phyloP scores from a whole-genome alignment of 352 stramenopile species.

The Globisporangium perplexum region DNA sequence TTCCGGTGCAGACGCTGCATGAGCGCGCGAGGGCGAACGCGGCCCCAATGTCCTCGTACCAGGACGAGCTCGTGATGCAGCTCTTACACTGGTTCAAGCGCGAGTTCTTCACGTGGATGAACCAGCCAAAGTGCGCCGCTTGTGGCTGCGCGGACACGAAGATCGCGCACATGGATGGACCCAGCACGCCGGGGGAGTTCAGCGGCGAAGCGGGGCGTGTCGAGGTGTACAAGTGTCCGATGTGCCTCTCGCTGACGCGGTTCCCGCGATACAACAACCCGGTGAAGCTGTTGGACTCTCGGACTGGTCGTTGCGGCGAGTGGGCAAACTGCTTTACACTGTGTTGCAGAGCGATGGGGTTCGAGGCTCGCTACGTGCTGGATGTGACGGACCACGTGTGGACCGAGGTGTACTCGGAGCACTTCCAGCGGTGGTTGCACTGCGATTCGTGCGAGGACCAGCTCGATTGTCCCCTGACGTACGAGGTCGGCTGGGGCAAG shows the following conservation, averaged over 20 bases:
- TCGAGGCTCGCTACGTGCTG: conserved; percentile 89
- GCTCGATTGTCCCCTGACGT: conserved; percentile 90
- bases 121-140: conserved; percentile 56
- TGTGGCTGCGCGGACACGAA: conserved; percentile 54
- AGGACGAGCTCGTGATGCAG: conserved; percentile 71
- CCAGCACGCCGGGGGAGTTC: conserved; percentile 52
- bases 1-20: conserved; percentile 59
- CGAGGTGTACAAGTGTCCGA: conserved; percentile 83
- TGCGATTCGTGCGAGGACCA: conserved; percentile 93
- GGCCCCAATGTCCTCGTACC: conserved; percentile 34
- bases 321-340: conserved; percentile 94
- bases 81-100: conserved; percentile 87
- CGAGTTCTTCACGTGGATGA: conserved; percentile 91
- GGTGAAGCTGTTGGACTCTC: conserved; percentile 78
- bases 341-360: conserved; percentile 85
- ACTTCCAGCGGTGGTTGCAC: conserved; percentile 88
- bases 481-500: conserved; percentile 95
- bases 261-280: conserved; percentile 92
- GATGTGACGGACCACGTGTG: conserved; percentile 96
- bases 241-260: conserved; percentile 45
- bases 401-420: conserved; percentile 88
- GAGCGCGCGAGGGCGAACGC: conserved; percentile 54
- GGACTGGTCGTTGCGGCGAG: conserved; percentile 87
- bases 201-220: conserved; percentile 63
- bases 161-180: conserved; percentile 28